A percentile compares a stretch with the other conserved stretches of the same genome.
Evolutionary conservation across 805 yeast genomes (phyloP).

Genomic region (Hanseniaspora osmophila): DNA sequence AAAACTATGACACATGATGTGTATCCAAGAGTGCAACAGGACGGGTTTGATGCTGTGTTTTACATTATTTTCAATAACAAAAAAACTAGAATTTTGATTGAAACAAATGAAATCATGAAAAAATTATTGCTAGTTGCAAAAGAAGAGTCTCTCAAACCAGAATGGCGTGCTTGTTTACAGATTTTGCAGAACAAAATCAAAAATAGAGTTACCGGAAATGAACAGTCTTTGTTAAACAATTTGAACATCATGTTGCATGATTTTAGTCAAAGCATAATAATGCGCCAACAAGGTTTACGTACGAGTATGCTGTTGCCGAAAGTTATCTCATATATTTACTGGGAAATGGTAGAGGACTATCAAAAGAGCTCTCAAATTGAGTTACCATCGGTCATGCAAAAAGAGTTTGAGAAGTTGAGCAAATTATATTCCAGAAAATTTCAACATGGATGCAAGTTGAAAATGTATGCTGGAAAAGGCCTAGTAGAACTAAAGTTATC

Average conservation of each 20-base stretch:
- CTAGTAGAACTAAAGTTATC: constrained; percentile 44
- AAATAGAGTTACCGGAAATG: neutral
- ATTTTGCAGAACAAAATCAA: constrained; percentile 11
- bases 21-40: constrained; percentile 11
- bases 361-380: constrained; percentile 24
- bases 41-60: constrained; percentile 15
- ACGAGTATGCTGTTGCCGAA: constrained; percentile 25
- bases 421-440: constrained; percentile 10
- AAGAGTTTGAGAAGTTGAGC: constrained; percentile 31
- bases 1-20: constrained; percentile 17
- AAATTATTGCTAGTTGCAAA: constrained; percentile 7
- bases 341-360: constrained; percentile 44
- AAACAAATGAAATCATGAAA: constrained; percentile 14
- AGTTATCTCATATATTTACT: constrained; percentile 61
- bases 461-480: constrained; percentile 46
- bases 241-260: constrained; percentile 79
- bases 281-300: constrained; percentile 21
- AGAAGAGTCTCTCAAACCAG: too few relatives aligned
- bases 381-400: constrained; percentile 34
- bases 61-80: constrained; percentile 13
- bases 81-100: constrained; percentile 14
- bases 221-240: constrained; percentile 23
- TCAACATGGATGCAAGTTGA: constrained; percentile 46
- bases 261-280: constrained; percentile 38
- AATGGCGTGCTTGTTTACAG: constrained; percentile 16